These are phyloP conservation scores for Macrophomina pseudophaseolina DNA, from an alignment of 2,329 filamentous ascomycete genomes.

Conservation along the genomic window DNA sequence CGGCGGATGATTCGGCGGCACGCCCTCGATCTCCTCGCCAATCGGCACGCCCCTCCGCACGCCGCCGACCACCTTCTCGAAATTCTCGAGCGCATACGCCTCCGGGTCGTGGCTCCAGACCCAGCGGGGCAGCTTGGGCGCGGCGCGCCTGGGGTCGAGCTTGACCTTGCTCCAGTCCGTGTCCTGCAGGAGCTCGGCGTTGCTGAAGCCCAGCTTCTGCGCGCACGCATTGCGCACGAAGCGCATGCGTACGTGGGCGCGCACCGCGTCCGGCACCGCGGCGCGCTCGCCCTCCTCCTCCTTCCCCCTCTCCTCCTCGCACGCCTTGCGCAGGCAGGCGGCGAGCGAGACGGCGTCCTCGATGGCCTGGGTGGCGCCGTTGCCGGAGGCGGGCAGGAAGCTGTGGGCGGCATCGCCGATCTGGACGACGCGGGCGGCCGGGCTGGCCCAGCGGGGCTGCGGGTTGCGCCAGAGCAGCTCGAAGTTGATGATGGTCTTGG, in stretches of 20 bases:
- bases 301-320: too few relatives aligned
- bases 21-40: constrained; percentile 36
- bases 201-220: constrained; percentile 55
- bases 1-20: constrained; percentile 52
- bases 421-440: constrained; percentile 49
- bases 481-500: constrained; percentile 56
- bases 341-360: constrained; percentile 54
- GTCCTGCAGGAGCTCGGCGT: constrained; percentile 54
- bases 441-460: constrained; percentile 52
- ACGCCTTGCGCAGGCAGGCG: constrained; percentile 43
- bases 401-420: constrained; percentile 54
- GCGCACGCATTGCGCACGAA: constrained; percentile 56
- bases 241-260: constrained; percentile 49
- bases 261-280: constrained; percentile 45
- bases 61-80: constrained; percentile 47
- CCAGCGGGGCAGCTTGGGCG: constrained; percentile 54
- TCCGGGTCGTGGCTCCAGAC: constrained; percentile 54
- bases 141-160: constrained; percentile 49
- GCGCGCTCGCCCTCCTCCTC: constrained; percentile 40
- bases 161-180: constrained; percentile 57
- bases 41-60: constrained; percentile 38
- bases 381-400: constrained; percentile 52
- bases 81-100: constrained; percentile 52
- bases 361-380: constrained; percentile 55
- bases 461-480: constrained; percentile 55